Evolutionary conservation across 306 rosid genomes (phyloP).

Genomic region (Acacia crassicarpa): DNA sequence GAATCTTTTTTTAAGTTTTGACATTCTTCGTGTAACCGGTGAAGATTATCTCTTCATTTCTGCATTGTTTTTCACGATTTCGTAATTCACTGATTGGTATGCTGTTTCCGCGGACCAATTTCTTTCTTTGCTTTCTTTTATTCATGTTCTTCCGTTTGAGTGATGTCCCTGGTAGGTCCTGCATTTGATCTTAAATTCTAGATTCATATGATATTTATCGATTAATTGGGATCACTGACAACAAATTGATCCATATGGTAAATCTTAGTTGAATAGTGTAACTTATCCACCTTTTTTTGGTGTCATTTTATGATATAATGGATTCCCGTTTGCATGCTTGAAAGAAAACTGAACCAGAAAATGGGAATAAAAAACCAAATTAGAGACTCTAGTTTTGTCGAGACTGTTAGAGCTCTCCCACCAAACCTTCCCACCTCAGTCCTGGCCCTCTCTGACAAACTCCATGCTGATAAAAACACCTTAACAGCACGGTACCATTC

Average conservation of each 20-base stretch:
- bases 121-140: neutral
- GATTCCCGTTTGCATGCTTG: neutral
- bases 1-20: neutral
- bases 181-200: neutral
- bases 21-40: neutral
- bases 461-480: neutral
- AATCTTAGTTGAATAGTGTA: neutral
- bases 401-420: neutral
- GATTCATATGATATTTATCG: neutral
- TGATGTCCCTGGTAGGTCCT: neutral
- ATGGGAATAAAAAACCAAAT: neutral
- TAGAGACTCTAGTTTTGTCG: neutral
- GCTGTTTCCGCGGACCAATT: neutral
- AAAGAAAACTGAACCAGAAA: neutral
- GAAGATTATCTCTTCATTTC: neutral
- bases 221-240: neutral
- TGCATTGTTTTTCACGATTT: neutral
- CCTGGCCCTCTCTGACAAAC: neutral
- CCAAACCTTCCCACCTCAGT: neutral
- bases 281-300: neutral
- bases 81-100: neutral
- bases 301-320: neutral
- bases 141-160: neutral
- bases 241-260: neutral
- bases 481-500: neutral